Base-by-base conservation (phyloP, 1,284 basidiomycete genomes). In the Xanthoconium separans region DNA sequence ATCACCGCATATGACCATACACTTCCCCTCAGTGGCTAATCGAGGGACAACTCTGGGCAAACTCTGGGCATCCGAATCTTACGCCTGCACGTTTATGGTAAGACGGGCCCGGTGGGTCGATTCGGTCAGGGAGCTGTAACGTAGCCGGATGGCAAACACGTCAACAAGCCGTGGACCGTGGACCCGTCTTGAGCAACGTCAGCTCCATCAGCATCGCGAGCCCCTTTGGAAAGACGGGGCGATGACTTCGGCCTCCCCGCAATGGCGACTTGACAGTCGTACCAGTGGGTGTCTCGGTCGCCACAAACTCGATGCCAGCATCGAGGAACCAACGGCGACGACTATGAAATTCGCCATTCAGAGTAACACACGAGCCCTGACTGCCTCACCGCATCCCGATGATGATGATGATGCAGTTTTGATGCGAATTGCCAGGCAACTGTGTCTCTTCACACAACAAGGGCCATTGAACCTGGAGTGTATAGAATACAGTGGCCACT, bases 371-470 rank as follows among this genome's bases (percentile, higher is more conserved):
- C 8, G n/a, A 37, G 22, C 50, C 58, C 54, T 52, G 54, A 47
- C 12, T 30, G 44, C 36, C 52, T 53, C 37, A 33, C 39, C 39
- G 39, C 44, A 44, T 15, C 50, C 46, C 55, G 51, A 58, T 45
- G 34, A 40, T 9, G 34, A 44, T 27, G 27, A 41, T 34, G 34
- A 24, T 16, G 11, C 27, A 12, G 45, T 53, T 45, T 51, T 68
- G 63, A 65, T 65, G 57, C 20, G 34, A 30, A 65, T 68, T 56
- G 64, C 65, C 57, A 61, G 51, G 63, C 62, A 69, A 65, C 63
- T 30, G 33, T 6, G 13, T 7, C 15, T 30, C 27, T 33, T 63
- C 49, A 62, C 64, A 29, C 45, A 33, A 43, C 45, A 53, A 64
- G 44, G 42, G 44, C 18, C 48, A 5, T 27, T 27, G 27, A 44